These are phyloP conservation scores for Cryptococcus sp. DNA, from an alignment of 1,284 basidiomycete genomes.

Conservation along the genomic window DNA sequence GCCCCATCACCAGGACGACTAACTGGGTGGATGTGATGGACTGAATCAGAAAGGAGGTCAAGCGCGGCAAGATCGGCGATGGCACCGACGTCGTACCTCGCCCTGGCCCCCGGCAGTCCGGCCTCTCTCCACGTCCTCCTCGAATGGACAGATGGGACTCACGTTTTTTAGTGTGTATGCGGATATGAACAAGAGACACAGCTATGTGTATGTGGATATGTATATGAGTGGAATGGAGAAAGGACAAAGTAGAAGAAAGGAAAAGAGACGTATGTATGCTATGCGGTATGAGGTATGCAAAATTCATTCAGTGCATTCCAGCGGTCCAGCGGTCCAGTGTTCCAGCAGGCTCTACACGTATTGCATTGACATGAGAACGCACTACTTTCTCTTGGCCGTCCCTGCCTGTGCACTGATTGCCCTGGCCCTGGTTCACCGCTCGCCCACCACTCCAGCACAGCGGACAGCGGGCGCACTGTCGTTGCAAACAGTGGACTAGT, in stretches of 20 bases:
- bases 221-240: background rate
- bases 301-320: too few species aligned
- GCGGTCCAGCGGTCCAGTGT: too few species aligned
- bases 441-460: too few species aligned
- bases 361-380: too few species aligned
- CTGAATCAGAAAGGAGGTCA: background rate
- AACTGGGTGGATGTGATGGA: background rate
- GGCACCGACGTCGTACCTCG: background rate
- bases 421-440: too few species aligned
- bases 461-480: too few species aligned
- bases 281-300: too few species aligned
- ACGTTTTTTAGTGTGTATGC: background rate
- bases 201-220: background rate
- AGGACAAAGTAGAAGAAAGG: constrained; percentile 1
- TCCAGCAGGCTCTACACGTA: too few species aligned
- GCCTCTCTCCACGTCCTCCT: background rate
- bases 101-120: background rate
- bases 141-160: background rate
- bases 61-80: background rate
- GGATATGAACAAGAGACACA: background rate
- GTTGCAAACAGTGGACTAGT: too few species aligned
- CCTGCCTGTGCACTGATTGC: too few species aligned
- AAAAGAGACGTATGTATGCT: background rate
- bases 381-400: too few species aligned
- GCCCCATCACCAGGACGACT: background rate